These are phyloP conservation scores for Cyberlindnera galapagoensis DNA, from an alignment of 805 yeast genomes.

Conservation along the genomic window DNA sequence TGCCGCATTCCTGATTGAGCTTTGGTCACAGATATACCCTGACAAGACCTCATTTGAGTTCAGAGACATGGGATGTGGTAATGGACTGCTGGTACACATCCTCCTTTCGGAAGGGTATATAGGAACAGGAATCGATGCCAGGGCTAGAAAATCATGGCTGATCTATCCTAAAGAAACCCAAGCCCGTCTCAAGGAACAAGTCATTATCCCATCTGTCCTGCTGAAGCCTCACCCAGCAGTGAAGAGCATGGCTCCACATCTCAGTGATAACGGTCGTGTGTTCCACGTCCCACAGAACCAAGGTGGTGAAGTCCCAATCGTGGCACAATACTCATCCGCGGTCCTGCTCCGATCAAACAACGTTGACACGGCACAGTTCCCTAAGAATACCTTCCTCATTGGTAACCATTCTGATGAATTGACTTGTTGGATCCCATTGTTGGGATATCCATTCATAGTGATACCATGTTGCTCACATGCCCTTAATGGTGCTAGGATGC, in stretches of 20 bases:
- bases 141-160: constrained; percentile 84
- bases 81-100: constrained; percentile 78
- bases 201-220: constrained; percentile 71
- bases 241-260: constrained; percentile 43
- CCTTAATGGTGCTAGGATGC: constrained; percentile 63
- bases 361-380: constrained; percentile 60
- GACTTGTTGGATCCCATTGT: constrained; percentile 90
- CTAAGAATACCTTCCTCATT: constrained; percentile 68
- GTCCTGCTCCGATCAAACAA: constrained; percentile 42
- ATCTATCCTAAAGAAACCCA: constrained; percentile 64
- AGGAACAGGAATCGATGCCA: constrained; percentile 86
- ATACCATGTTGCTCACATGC: constrained; percentile 95
- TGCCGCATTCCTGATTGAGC: constrained; percentile 86
- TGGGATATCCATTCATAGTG: constrained; percentile 82
- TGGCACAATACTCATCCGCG: constrained; percentile 41
- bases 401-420: constrained; percentile 96
- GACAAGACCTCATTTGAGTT: constrained; percentile 48
- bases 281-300: constrained; percentile 37
- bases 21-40: constrained; percentile 58
- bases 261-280: constrained; percentile 54
- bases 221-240: constrained; percentile 66
- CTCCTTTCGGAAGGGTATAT: constrained; percentile 69
- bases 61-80: constrained; percentile 92
- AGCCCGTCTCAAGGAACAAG: constrained; percentile 58
- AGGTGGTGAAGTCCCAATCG: constrained; percentile 34